phyloP scores from a whole-genome alignment of 768 basidiomycete species.

The Boletus insuetus region DNA sequence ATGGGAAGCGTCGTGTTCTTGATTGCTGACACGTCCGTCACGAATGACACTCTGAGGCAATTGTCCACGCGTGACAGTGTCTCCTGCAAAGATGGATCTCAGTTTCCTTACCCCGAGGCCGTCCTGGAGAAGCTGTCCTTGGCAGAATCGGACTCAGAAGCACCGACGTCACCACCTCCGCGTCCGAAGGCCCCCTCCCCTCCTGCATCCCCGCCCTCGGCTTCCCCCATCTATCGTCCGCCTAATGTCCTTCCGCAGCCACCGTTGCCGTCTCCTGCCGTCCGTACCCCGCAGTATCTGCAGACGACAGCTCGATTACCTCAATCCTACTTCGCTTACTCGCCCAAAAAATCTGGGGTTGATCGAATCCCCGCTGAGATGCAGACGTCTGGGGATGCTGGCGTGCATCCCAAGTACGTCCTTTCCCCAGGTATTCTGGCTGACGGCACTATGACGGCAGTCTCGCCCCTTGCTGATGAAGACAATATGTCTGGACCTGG shows the following conservation, averaged over 20 bases:
- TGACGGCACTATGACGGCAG: slow-evolving; percentile 14
- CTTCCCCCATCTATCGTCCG: slow-evolving; percentile 11
- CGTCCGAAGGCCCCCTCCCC: slow-evolving; percentile 19
- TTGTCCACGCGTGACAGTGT: slow-evolving; percentile 19
- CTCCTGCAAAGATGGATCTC: slow-evolving; percentile 16
- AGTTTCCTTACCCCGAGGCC: slow-evolving; percentile 19
- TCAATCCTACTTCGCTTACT: slow-evolving; percentile 19
- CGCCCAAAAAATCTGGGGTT: slow-evolving; percentile 27
- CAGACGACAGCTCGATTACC: slow-evolving; percentile 28
- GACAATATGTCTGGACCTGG: slow-evolving; percentile 8
- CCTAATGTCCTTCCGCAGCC: slow-evolving; percentile 17
- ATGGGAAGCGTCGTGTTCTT: slow-evolving; percentile 28
- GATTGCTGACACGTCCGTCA: slow-evolving; percentile 18
- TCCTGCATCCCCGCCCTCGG: slow-evolving; percentile 13
- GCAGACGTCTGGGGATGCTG: slow-evolving; percentile 13
- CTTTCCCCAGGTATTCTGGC: slow-evolving; percentile 14
- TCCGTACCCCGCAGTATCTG: slow-evolving; percentile 26
- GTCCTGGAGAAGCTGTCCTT: slow-evolving; percentile 21
- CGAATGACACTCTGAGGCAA: slow-evolving; percentile 11
- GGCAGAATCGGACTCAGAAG: slow-evolving; percentile 17
- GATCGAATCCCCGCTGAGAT: slow-evolving; percentile 22
- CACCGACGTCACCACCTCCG: slow-evolving; percentile 19
- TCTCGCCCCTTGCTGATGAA: slow-evolving; percentile 12
- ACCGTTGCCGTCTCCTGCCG: slow-evolving; percentile 11
- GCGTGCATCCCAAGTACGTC: slow-evolving; percentile 16